Percentiles rank a stretch among this genome's conserved stretches.
phyloP scores from a whole-genome alignment of 2,329 filamentous ascomycete genomes.

The Ambrosiella cleistominuta region DNA sequence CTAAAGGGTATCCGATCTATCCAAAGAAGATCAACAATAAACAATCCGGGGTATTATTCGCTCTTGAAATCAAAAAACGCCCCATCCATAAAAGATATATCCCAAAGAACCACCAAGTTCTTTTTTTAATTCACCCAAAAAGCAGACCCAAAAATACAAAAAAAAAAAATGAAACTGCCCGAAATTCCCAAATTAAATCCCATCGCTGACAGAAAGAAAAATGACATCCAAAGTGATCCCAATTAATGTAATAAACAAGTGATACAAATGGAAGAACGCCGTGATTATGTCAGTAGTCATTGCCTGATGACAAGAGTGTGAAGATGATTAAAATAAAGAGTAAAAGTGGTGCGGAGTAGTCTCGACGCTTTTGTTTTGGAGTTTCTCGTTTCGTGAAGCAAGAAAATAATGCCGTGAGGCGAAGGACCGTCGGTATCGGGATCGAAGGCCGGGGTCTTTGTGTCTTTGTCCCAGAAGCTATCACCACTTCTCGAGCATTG shows the following conservation, averaged over 20 bases:
- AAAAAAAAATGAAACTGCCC: constrained; percentile 1
- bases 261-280: no score
- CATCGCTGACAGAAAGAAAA: neutral
- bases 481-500: neutral
- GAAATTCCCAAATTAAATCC: constrained; percentile 3
- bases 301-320: neutral
- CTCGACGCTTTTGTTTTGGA: neutral
- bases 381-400: neutral
- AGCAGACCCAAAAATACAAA: neutral
- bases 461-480: neutral
- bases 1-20: constrained; percentile 5
- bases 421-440: neutral
- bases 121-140: neutral
- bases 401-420: neutral
- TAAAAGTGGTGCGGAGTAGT: neutral
- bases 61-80: neutral
- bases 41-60: constrained; percentile 8
- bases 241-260: neutral
- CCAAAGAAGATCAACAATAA: neutral
- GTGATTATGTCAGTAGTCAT: no score
- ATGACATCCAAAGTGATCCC: neutral
- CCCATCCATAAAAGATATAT: neutral
- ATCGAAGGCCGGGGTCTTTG: neutral
- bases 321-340: neutral
- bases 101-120: neutral